Percentiles rank a stretch among this genome's conserved stretches.
phyloP scores from a whole-genome alignment of 768 basidiomycete species.

The Daedaleopsis sinensis region DNA sequence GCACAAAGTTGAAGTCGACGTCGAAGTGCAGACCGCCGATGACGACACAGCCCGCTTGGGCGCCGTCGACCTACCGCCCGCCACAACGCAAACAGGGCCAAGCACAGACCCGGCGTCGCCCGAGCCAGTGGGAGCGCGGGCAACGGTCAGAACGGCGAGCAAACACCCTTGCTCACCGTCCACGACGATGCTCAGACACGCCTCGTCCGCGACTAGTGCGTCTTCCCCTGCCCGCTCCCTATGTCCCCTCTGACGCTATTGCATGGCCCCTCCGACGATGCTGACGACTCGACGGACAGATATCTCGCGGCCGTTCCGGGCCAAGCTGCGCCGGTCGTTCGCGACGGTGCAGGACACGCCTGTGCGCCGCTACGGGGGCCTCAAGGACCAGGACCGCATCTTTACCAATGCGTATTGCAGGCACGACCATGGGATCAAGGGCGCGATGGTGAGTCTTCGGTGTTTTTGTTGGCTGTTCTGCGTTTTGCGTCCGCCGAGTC shows the following conservation, averaged over 20 bases:
- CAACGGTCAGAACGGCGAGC: slow-evolving; percentile 16
- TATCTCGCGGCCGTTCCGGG: slow-evolving; percentile 32
- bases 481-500: too few species aligned
- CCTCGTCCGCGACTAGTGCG: slow-evolving; percentile 31
- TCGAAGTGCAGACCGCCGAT: too few species aligned
- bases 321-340: slow-evolving; percentile 41
- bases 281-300: slow-evolving; percentile 8
- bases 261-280: neutral
- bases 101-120: slow-evolving; percentile 20
- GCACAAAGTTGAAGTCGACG: too few species aligned
- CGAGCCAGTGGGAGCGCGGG: slow-evolving; percentile 14
- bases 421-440: slow-evolving; percentile 93
- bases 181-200: slow-evolving; percentile 34
- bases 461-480: too few species aligned
- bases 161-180: slow-evolving; percentile 26
- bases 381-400: slow-evolving; percentile 93
- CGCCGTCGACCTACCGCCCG: neutral
- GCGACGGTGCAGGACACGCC: slow-evolving; percentile 86
- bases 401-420: slow-evolving; percentile 90
- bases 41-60: too few species aligned
- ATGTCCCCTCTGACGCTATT: neutral
- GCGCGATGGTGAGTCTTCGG: slow-evolving; percentile 63
- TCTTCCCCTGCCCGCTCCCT: neutral
- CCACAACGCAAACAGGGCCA: slow-evolving; percentile 16
- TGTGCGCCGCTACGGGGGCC: slow-evolving; percentile 87